These are phyloP conservation scores for Vicia sativa DNA, from an alignment of 306 rosid genomes.

Conservation along the genomic window DNA sequence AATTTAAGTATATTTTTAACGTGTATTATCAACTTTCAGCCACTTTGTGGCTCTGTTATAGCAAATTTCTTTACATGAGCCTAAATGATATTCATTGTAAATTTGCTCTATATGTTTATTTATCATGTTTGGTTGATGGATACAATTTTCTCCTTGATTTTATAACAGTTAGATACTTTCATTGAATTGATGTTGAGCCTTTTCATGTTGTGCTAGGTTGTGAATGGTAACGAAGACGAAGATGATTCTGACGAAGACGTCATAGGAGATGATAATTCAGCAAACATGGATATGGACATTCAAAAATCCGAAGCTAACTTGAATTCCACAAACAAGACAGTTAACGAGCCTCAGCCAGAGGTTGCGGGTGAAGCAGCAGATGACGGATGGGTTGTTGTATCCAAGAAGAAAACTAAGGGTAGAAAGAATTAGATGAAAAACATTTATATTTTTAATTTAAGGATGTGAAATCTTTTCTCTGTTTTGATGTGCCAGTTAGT, in stretches of 20 bases:
- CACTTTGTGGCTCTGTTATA: too few relatives aligned
- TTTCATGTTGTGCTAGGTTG: conserved; percentile 38
- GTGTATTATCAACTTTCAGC: background rate
- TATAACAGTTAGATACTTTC: conserved; percentile 9
- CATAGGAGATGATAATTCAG: background rate
- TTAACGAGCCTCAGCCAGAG: conserved; percentile 13
- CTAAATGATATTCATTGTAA: background rate
- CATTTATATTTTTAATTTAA: background rate
- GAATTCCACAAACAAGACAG: background rate
- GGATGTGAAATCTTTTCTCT: background rate
- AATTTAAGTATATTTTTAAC: background rate
- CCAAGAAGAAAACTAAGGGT: conserved; percentile 49
- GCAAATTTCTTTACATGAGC: background rate
- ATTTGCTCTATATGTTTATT: background rate
- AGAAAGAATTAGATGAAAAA: conserved; percentile 48
- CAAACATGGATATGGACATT: too few relatives aligned
- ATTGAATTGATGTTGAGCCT: conserved; percentile 9
- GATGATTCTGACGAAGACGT: background rate
- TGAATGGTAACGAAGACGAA: conserved; percentile 31
- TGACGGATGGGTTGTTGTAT: conserved; percentile 67
- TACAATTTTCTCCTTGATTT: conserved; percentile 1
- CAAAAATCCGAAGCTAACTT: background rate
- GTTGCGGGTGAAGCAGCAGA: conserved; percentile 48
- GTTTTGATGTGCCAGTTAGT: conserved; percentile 4
- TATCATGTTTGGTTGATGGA: conserved; percentile 5